A percentile compares a stretch with the other conserved stretches of the same genome.
Evolutionary conservation across 441 rosid species (phyloP).

Genomic region (Aleurites moluccanus): DNA sequence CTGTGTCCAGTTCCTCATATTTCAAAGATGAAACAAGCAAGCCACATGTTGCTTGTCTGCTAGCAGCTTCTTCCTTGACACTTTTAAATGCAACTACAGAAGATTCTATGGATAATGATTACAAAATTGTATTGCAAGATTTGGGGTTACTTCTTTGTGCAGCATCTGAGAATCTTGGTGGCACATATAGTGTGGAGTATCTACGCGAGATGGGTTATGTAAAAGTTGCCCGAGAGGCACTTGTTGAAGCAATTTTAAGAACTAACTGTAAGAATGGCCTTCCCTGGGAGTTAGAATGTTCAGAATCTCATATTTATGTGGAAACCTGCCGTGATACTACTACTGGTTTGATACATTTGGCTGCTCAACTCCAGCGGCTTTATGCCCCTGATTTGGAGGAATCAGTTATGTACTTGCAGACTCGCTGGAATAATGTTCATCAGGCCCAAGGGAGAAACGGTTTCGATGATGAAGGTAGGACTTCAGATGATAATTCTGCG

Average conservation of each 20-base stretch:
- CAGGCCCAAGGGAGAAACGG: slow-evolving; percentile 50
- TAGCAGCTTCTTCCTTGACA: slow-evolving; percentile 86
- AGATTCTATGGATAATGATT: slow-evolving; percentile 49
- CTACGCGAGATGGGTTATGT: slow-evolving; percentile 73
- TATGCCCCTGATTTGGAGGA: slow-evolving; percentile 96
- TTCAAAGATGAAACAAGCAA: slow-evolving; percentile 30
- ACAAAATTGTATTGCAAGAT: slow-evolving; percentile 73
- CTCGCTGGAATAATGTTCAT: slow-evolving; percentile 73
- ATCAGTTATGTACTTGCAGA: slow-evolving; percentile 81
- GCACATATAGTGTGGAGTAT: slow-evolving; percentile 57
- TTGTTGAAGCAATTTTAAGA: slow-evolving; percentile 66
- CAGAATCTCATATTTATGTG: slow-evolving; percentile 61
- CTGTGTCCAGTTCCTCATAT: slow-evolving; percentile 37
- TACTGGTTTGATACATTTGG: slow-evolving; percentile 71
- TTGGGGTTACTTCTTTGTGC: slow-evolving; percentile 80
- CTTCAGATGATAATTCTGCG: slow-evolving; percentile 26
- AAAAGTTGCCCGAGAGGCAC: slow-evolving; percentile 79
- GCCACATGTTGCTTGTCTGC: slow-evolving; percentile 61
- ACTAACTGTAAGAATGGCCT: slow-evolving; percentile 56
- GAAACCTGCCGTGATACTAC: slow-evolving; percentile 94
- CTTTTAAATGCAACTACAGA: slow-evolving; percentile 47
- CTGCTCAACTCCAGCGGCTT: slow-evolving; percentile 78
- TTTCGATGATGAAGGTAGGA: slow-evolving; percentile 36
- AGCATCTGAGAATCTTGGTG: slow-evolving; percentile 51
- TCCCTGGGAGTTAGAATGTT: slow-evolving; percentile 82